Percentiles rank a stretch among this genome's conserved stretches.
These are phyloP conservation scores for Naumovozyma castellii DNA, from an alignment of 805 yeast species.

Conservation along the genomic window DNA sequence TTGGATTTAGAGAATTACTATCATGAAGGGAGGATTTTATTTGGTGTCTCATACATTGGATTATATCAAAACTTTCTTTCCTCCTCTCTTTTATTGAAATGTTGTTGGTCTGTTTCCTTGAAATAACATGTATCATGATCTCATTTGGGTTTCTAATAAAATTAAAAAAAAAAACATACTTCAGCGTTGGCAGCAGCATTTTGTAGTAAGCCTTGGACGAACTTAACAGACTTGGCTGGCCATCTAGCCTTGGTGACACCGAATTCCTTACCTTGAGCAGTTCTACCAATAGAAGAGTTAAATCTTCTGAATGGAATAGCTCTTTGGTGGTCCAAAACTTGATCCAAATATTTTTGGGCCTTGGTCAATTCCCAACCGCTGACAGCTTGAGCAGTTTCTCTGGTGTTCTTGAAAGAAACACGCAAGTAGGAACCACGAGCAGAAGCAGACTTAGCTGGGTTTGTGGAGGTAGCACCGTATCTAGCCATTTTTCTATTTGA, in stretches of 20 bases:
- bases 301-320: constrained; percentile 99
- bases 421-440: constrained; percentile 99
- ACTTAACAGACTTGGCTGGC: constrained; percentile 98
- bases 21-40: too few species aligned
- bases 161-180: constrained; percentile 37
- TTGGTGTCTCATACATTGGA: too few species aligned
- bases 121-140: too few species aligned
- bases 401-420: constrained; percentile 99
- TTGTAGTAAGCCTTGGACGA: constrained; percentile 85
- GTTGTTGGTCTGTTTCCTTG: too few species aligned
- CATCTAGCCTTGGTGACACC: constrained; percentile 99
- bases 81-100: too few species aligned
- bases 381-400: constrained; percentile 98
- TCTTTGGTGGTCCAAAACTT: constrained; percentile 96
- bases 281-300: constrained; percentile 94
- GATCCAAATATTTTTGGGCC: constrained; percentile 92
- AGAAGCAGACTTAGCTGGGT: constrained; percentile 99
- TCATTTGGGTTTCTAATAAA: too few species aligned
- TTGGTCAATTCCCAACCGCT: constrained; percentile 94
- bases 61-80: too few species aligned
- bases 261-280: constrained; percentile 99
- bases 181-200: constrained; percentile 99
- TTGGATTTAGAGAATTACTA: too few species aligned
- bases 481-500: constrained; percentile 67
- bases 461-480: constrained; percentile 98